A percentile compares a stretch with the other conserved stretches of the same genome.
phyloP scores from a whole-genome alignment of 164 flowering plant genomes.

The Umbellularia californica region DNA sequence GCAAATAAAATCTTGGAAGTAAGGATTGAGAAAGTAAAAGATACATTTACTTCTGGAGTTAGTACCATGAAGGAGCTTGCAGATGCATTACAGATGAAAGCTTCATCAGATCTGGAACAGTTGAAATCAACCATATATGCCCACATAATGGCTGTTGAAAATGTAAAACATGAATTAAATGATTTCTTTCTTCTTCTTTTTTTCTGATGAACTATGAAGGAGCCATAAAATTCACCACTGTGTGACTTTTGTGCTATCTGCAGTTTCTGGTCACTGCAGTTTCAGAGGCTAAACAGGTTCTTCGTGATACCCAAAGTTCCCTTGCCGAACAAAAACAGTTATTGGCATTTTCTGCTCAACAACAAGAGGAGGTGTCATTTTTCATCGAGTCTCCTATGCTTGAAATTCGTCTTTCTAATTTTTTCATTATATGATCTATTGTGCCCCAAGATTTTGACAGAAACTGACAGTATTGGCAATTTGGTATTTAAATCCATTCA shows the following conservation, averaged over 20 bases:
- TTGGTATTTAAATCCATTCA: too few species aligned
- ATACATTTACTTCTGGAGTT: slow-evolving; percentile 45
- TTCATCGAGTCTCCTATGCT: not conserved
- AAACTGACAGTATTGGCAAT: too few species aligned
- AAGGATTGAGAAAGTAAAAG: slow-evolving; percentile 44
- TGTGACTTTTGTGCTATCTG: slow-evolving; percentile 9
- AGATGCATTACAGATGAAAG: slow-evolving; percentile 33
- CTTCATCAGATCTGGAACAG: slow-evolving; percentile 52
- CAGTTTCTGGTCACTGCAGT: slow-evolving; percentile 53
- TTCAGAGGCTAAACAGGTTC: slow-evolving; percentile 53
- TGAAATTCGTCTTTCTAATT: too few species aligned
- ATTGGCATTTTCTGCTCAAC: slow-evolving; percentile 42
- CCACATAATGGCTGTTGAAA: slow-evolving; percentile 46
- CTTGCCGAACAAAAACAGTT: slow-evolving; percentile 53
- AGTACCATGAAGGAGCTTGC: slow-evolving; percentile 47
- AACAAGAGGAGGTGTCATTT: slow-evolving; percentile 55
- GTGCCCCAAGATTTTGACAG: too few species aligned
- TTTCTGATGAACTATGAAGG: not conserved
- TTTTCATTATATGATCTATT: too few species aligned
- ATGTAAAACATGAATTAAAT: slow-evolving; percentile 35
- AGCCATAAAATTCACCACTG: not conserved
- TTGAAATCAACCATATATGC: slow-evolving; percentile 37
- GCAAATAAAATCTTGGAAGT: slow-evolving; percentile 53
- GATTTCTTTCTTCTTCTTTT: not conserved
- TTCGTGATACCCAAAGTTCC: slow-evolving; percentile 44